Evolutionary conservation across 2,329 filamentous ascomycete species (phyloP).

Genomic region (Diaporthe sp.): DNA sequence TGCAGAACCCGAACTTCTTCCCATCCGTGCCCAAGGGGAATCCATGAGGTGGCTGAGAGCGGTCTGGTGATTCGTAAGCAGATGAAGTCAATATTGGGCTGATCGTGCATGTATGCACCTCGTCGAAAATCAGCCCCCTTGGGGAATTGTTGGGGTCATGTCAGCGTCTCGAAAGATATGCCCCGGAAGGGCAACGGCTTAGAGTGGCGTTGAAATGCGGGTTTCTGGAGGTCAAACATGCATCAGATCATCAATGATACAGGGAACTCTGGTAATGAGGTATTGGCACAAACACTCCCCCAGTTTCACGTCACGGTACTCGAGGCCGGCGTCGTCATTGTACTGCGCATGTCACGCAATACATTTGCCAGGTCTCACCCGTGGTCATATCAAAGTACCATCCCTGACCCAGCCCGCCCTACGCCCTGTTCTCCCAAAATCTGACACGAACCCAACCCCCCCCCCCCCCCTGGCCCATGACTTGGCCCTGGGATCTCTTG

Average conservation of each 20-base stretch:
- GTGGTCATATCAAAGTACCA: conserved; percentile 24
- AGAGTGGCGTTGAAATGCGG: conserved; percentile 7
- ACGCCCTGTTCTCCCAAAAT: conserved; percentile 4
- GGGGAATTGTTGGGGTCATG: background rate
- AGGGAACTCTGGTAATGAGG: background rate
- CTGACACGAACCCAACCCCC: background rate
- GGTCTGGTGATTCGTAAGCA: conserved; percentile 28
- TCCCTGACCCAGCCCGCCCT: conserved; percentile 25
- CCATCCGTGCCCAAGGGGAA: conserved; percentile 83
- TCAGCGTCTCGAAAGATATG: conserved; percentile 22
- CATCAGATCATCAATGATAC: background rate
- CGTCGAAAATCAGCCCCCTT: background rate
- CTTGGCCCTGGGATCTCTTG: conserved; percentile 11
- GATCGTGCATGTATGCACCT: background rate
- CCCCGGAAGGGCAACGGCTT: conserved; percentile 11
- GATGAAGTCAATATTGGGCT: conserved; percentile 42
- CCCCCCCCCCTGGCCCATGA: background rate
- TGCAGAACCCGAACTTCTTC: conserved; percentile 84
- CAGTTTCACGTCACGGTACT: background rate
- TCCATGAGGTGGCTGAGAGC: conserved; percentile 51
- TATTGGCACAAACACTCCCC: background rate
- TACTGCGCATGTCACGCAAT: conserved; percentile 8
- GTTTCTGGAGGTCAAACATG: background rate
- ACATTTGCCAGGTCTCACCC: conserved; percentile 17
- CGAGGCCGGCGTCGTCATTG: background rate